A percentile compares a stretch with the other conserved stretches of the same genome.
Conservation (phyloP, 345 rosid genomes). For the Eucalyptus globulus region DNA sequence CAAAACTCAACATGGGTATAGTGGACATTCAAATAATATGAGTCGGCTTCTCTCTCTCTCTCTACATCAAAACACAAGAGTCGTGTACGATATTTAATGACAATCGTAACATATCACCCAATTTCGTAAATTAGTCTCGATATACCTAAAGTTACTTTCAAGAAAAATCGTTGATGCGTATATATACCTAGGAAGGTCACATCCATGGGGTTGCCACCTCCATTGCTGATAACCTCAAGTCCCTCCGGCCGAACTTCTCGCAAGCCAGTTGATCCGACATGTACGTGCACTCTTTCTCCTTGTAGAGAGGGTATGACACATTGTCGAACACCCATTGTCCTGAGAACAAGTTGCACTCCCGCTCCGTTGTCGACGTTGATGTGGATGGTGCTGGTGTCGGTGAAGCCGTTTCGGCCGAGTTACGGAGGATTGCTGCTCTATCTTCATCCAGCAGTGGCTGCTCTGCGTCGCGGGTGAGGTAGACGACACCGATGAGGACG, state of each 20-base stretch:
- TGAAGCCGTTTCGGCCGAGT: background rate
- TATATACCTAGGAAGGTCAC: conserved; percentile 70
- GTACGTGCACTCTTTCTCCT: conserved; percentile 67
- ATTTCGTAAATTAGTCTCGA: background rate
- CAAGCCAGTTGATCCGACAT: conserved; percentile 83
- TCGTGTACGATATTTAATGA: background rate
- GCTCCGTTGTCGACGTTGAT: background rate
- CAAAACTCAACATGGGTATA: background rate
- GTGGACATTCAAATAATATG: background rate
- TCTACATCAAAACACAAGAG: background rate
- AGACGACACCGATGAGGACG: conserved; percentile 26
- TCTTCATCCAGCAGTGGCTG: background rate
- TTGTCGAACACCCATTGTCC: conserved; percentile 82
- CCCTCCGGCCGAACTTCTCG: conserved; percentile 75
- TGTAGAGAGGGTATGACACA: conserved; percentile 55
- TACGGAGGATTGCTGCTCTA: background rate
- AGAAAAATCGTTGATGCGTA: background rate
- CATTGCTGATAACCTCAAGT: conserved; percentile 56
- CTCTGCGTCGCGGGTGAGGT: conserved; percentile 15
- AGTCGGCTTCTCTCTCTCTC: background rate
- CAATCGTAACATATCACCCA: background rate
- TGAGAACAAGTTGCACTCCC: conserved; percentile 48
- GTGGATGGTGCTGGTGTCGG: background rate
- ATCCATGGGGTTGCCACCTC: conserved; percentile 89
- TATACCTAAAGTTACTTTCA: background rate